Conservation (phyloP, 2,329 filamentous ascomycete species). For the Incumbomyces delicatus region DNA sequence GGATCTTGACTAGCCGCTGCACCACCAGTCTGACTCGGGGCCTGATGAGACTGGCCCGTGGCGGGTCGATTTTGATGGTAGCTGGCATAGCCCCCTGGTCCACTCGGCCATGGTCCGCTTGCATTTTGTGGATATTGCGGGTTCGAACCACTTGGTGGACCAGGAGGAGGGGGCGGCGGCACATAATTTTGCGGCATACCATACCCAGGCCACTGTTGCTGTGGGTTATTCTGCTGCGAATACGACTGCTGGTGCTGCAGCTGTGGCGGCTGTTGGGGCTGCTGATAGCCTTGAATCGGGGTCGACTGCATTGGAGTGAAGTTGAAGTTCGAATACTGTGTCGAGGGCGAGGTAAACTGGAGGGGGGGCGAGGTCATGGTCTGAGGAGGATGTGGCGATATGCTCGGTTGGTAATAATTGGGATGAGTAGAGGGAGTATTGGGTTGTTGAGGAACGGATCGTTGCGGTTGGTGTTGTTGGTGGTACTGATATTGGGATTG, state of each 20-base stretch:
- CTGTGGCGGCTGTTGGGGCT: constrained; percentile 31
- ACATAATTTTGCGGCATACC: constrained; percentile 54
- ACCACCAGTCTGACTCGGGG: constrained; percentile 5
- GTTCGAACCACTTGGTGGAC: constrained; percentile 45
- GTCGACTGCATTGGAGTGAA: constrained; percentile 22
- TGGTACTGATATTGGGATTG: neutral
- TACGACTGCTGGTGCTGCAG: constrained; percentile 33
- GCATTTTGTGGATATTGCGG: constrained; percentile 40
- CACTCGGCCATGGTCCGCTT: constrained; percentile 32
- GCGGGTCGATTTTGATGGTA: constrained; percentile 30
- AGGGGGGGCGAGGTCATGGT: constrained; percentile 13
- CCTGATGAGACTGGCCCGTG: constrained; percentile 8
- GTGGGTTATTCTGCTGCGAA: constrained; percentile 35
- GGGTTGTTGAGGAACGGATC: neutral
- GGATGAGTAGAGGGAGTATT: constrained; percentile 5
- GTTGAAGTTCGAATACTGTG: constrained; percentile 13
- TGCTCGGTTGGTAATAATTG: constrained; percentile 9
- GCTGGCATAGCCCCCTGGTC: constrained; percentile 46
- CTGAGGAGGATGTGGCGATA: constrained; percentile 9
- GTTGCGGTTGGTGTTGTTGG: constrained; percentile 1
- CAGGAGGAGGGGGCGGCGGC: constrained; percentile 57
- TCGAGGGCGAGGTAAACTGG: constrained; percentile 16
- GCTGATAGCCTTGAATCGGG: constrained; percentile 31
- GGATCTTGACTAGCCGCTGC: constrained; percentile 40
- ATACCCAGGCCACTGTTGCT: constrained; percentile 31